Evolutionary conservation across 768 basidiomycete species (phyloP), one percentile per base, ranked within the genome.

Genomic region (Suillus alpinus): DNA sequence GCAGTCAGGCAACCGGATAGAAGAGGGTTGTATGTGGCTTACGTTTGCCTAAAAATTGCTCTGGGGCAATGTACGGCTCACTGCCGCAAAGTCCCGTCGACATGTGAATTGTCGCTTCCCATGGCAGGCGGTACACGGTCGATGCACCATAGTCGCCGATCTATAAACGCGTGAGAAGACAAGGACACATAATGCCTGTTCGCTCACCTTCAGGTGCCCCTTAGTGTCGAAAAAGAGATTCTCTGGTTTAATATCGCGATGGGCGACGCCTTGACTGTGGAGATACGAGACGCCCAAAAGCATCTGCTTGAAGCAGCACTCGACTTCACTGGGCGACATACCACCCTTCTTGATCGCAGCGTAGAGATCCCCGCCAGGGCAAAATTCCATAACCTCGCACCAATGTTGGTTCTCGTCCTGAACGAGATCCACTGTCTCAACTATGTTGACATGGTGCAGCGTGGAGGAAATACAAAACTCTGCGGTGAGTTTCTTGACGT

Each of bases 331-430:
- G 4, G 90, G 86, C 39, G 87, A 87, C 92, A 97, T 95, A 65
- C 83, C 85, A 60, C 96, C 96, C 75, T 93, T 95, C 86, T 98
- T 98, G 78, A 99, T 99, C 40, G 95, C 96, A 31, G 95, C 95
- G 72, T 99, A 99, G 39, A 99, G 81, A 77, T 99, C 96, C 2
- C 96, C 96, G 47, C 97, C 97, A 4, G 95, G 95, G 71, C 96
- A 99, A 72, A 94, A 99, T 75, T 98, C 97, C 96, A 99, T 98
- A 50, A 99, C 96, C 74, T 98, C 97, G 71, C 96, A 99, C 96
- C 96, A 99, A 70, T 94, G 88, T 63, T 93, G 88, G 63, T 79
- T 85, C 76, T 99, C 96, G 75, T 99, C 97, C 69, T 99, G 97
- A n/a, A 99, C 91, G 61, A 99, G 87, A 74, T 99, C 96, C 61